phyloP scores from a whole-genome alignment of 495 filamentous ascomycete genomes.

The Astrothelium subdiscretum region DNA sequence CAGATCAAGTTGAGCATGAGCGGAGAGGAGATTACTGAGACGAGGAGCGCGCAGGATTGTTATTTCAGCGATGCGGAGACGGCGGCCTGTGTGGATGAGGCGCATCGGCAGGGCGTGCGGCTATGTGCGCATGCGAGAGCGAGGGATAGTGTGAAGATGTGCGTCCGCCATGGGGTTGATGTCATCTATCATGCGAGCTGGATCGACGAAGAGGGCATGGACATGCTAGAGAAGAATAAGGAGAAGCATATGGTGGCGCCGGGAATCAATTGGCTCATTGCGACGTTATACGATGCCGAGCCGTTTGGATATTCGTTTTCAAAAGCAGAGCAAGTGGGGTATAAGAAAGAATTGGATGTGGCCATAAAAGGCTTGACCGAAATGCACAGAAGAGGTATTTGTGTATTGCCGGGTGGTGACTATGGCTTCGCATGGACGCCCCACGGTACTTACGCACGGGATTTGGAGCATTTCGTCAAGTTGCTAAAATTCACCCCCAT shows the following conservation, averaged over 20 bases:
- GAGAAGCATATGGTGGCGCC: slow-evolving; percentile 36
- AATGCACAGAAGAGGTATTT: slow-evolving; percentile 39
- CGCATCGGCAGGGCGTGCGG: slow-evolving; percentile 32
- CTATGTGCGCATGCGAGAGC: slow-evolving; percentile 42
- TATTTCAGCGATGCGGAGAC: slow-evolving; percentile 40
- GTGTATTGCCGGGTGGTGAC: slow-evolving; percentile 39
- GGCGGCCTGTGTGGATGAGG: slow-evolving; percentile 41
- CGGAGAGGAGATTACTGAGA: slow-evolving; percentile 37
- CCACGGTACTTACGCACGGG: slow-evolving; percentile 40
- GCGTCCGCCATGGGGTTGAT: slow-evolving; percentile 37
- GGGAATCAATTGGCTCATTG: slow-evolving; percentile 36
- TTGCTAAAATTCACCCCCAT: slow-evolving; percentile 40
- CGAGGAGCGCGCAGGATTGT: slow-evolving; percentile 34
- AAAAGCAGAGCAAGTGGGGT: slow-evolving; percentile 36
- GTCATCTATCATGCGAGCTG: slow-evolving; percentile 43
- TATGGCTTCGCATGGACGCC: slow-evolving; percentile 45
- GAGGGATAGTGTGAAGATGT: slow-evolving; percentile 37
- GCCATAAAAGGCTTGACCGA: slow-evolving; percentile 33
- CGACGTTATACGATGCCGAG: slow-evolving; percentile 32
- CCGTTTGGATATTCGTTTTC: slow-evolving; percentile 36
- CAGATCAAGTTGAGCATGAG: slow-evolving; percentile 44
- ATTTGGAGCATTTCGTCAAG: slow-evolving; percentile 40
- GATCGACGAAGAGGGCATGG: slow-evolving; percentile 38
- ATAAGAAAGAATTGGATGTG: slow-evolving; percentile 33
- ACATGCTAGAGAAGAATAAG: slow-evolving; percentile 37